phyloP scores from a whole-genome alignment of 495 filamentous ascomycete species.

The Aspergillus bridgeri region DNA sequence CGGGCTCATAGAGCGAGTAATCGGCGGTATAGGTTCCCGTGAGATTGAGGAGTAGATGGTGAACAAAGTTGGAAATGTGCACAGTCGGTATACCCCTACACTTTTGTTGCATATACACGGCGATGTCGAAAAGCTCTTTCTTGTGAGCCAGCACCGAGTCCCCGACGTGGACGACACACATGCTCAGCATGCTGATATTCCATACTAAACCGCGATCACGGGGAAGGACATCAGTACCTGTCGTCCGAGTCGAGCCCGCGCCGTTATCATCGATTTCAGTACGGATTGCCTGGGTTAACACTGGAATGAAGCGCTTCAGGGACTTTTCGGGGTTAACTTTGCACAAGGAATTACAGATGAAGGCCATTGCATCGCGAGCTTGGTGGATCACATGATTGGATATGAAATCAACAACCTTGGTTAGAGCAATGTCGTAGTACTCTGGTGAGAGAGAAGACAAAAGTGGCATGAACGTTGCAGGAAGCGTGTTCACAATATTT shows the following conservation, averaged over 20 bases:
- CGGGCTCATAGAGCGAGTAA: constrained; percentile 76
- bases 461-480: constrained; percentile 85
- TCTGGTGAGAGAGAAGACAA: constrained; percentile 90
- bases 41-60: constrained; percentile 96
- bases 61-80: constrained; percentile 95
- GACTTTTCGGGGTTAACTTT: constrained; percentile 93
- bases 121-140: constrained; percentile 84
- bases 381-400: constrained; percentile 95
- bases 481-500: constrained; percentile 93
- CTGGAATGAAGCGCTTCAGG: constrained; percentile 82
- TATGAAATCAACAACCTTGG: constrained; percentile 92
- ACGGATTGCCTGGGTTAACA: constrained; percentile 85
- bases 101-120: constrained; percentile 90
- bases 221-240: constrained; percentile 88
- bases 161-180: constrained; percentile 97
- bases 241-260: constrained; percentile 91
- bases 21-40: constrained; percentile 92
- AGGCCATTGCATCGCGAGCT: constrained; percentile 96
- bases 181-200: constrained; percentile 96
- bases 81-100: constrained; percentile 91
- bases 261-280: constrained; percentile 97
- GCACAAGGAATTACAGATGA: constrained; percentile 93
- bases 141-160: constrained; percentile 83
- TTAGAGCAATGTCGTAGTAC: constrained; percentile 84
- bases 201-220: constrained; percentile 90